A percentile compares a stretch with the other conserved stretches of the same genome.
Evolutionary conservation across 1,284 basidiomycete species (phyloP).

Genomic region (Cryptococcus sp.): DNA sequence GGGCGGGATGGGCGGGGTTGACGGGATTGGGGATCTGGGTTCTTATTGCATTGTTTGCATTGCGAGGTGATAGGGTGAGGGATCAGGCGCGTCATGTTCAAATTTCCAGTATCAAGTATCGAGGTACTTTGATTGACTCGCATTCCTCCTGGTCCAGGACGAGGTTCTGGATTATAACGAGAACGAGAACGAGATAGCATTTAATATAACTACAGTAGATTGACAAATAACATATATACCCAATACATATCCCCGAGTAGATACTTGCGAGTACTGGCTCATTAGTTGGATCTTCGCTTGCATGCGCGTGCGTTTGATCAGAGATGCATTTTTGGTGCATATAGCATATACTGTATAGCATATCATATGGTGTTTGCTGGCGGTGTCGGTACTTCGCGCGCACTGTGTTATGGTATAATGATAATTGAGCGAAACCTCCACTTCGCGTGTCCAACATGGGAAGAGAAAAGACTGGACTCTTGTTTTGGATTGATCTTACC

Average conservation of each 20-base stretch:
- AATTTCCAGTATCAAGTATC: neutral
- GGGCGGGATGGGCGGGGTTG: no score
- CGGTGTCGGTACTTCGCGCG: no score
- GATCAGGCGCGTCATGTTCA: neutral
- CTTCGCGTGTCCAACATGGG: constrained; percentile 7
- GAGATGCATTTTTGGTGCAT: neutral
- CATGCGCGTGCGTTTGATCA: no score
- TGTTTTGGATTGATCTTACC: neutral
- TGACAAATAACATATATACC: constrained; percentile 1
- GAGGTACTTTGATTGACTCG: neutral
- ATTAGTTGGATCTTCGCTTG: no score
- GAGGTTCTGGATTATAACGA: no score
- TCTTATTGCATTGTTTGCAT: neutral
- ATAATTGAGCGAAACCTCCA: constrained; percentile 1
- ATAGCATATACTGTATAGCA: neutral
- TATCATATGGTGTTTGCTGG: no score
- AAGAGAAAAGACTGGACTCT: neutral
- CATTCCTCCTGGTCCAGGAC: no score
- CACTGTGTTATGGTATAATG: no score
- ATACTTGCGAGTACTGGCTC: no score
- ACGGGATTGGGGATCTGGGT: no score
- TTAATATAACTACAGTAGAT: constrained; percentile 2
- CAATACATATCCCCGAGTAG: neutral
- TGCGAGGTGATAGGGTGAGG: neutral
- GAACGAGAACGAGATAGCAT: neutral